Conservation (phyloP, 1,284 basidiomycete species). For the Stygiomarasmius scandens region DNA sequence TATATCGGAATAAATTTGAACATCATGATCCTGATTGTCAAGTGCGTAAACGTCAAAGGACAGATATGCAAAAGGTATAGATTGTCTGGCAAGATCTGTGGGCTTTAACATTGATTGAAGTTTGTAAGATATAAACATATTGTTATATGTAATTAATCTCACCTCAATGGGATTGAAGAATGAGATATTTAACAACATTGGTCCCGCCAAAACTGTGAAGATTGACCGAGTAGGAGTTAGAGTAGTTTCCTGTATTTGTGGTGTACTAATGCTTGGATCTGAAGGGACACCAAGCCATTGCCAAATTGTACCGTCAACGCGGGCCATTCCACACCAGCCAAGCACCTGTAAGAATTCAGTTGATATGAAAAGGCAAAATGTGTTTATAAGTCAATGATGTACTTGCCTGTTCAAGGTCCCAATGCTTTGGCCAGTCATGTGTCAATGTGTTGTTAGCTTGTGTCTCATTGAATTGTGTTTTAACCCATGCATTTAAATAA, state of each 20-base stretch:
- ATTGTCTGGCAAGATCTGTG: slow-evolving; percentile 28
- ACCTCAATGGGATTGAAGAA: slow-evolving; percentile 36
- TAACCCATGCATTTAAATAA: slow-evolving; percentile 37
- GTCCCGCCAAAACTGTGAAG: slow-evolving; percentile 28
- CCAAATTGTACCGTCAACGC: slow-evolving; percentile 38
- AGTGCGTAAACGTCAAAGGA: slow-evolving; percentile 35
- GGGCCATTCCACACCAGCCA: slow-evolving; percentile 40
- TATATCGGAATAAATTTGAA: slow-evolving; percentile 43
- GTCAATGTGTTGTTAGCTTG: slow-evolving; percentile 1
- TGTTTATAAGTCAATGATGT: not conserved
- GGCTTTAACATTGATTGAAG: slow-evolving; percentile 1
- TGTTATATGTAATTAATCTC: not conserved
- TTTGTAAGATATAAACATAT: not conserved
- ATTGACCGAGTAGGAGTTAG: slow-evolving; percentile 41
- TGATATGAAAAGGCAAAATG: not conserved
- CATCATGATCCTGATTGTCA: slow-evolving; percentile 34
- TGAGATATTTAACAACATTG: slow-evolving; percentile 28
- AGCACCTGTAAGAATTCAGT: slow-evolving; percentile 18
- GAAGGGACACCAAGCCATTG: slow-evolving; percentile 33
- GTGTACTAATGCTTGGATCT: slow-evolving; percentile 16
- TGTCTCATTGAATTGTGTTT: not conserved
- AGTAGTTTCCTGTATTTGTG: slow-evolving; percentile 18
- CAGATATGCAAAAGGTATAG: slow-evolving; percentile 46
- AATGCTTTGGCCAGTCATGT: slow-evolving; percentile 23
- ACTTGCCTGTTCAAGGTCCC: slow-evolving; percentile 16